Evolutionary conservation across 176 grass and related monocot species (phyloP).

Genomic region (Zizania latifolia): DNA sequence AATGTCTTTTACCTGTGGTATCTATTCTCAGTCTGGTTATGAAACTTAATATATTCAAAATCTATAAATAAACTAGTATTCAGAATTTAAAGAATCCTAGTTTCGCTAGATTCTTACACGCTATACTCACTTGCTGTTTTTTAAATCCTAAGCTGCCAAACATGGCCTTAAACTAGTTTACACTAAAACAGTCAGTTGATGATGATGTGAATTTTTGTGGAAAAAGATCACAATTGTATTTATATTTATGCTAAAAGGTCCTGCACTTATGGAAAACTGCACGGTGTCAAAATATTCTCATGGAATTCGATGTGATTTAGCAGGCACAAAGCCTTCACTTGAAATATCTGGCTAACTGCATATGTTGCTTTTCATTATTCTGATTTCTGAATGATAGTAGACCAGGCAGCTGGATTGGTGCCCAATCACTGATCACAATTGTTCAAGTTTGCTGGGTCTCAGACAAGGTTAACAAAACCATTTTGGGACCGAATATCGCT

Average conservation of each 20-base stretch:
- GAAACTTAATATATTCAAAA: too few relatives aligned
- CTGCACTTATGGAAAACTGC: too few relatives aligned
- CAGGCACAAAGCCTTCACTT: background rate
- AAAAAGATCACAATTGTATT: background rate
- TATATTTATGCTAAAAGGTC: background rate
- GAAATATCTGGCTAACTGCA: background rate
- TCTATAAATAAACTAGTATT: too few relatives aligned
- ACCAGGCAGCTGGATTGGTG: too few relatives aligned
- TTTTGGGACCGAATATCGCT: too few relatives aligned
- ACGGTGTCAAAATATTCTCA: background rate
- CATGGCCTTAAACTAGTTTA: constrained; percentile 22
- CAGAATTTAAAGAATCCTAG: background rate
- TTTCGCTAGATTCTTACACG: constrained; percentile 56
- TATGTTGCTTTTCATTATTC: background rate
- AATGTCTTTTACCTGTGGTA: background rate
- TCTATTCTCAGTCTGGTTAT: background rate
- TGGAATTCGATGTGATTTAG: background rate
- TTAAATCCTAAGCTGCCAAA: too few relatives aligned
- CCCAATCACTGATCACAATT: background rate
- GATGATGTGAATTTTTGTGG: background rate
- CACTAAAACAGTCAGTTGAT: background rate
- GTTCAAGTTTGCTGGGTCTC: background rate
- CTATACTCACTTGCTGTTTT: too few relatives aligned
- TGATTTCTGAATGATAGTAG: too few relatives aligned
- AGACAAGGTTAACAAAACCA: too few relatives aligned